A percentile compares a stretch with the other conserved stretches of the same genome.
Evolutionary conservation across 2,329 filamentous ascomycete species (phyloP).

Genomic region (Penicillium sp.): DNA sequence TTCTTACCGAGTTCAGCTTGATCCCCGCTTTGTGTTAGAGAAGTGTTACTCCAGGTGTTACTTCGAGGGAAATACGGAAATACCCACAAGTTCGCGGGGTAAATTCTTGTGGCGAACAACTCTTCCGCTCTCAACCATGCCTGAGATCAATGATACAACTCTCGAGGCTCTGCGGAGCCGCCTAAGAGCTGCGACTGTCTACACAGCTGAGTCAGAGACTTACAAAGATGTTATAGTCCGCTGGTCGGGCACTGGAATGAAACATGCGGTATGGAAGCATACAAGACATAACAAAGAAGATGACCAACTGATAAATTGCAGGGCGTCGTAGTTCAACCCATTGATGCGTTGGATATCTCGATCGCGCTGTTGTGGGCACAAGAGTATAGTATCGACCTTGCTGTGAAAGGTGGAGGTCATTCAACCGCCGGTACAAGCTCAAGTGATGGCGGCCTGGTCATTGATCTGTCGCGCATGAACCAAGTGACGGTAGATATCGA

Average conservation of each 20-base stretch:
- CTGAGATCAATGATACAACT: neutral
- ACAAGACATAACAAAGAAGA: neutral
- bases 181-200: conserved; percentile 12
- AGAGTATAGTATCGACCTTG: conserved; percentile 28
- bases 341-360: conserved; percentile 41
- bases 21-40: neutral
- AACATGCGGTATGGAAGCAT: conserved; percentile 26
- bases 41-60: neutral
- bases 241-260: conserved; percentile 33
- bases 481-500: conserved; percentile 49
- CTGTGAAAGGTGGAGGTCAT: conserved; percentile 39
- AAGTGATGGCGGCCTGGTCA: conserved; percentile 55
- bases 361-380: conserved; percentile 47
- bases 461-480: conserved; percentile 56
- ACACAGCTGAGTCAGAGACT: conserved; percentile 21
- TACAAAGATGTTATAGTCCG: conserved; percentile 25
- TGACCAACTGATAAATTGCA: conserved; percentile 16
- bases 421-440: conserved; percentile 55
- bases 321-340: conserved; percentile 48
- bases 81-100: conserved; percentile 1
- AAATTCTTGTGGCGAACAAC: neutral
- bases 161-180: conserved; percentile 11
- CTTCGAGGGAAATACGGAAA: neutral
- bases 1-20: neutral
- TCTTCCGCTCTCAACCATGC: conserved; percentile 5